Base-by-base conservation (phyloP, 345 rosid species). In the Eutrema japonicum region DNA sequence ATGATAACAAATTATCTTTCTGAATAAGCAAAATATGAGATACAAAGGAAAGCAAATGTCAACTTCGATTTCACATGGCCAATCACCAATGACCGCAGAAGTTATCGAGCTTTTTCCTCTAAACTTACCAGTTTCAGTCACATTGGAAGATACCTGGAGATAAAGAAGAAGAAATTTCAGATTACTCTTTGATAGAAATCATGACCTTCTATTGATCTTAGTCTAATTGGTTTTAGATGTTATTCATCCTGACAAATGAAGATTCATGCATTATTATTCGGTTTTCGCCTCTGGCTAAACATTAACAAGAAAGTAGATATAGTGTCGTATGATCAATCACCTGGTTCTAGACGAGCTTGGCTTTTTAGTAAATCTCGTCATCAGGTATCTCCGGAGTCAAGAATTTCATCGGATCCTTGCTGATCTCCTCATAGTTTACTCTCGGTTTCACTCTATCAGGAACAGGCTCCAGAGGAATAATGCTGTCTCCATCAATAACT, bases 351-450 rank as follows among this genome's bases (percentile, higher is more conserved):
- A 35, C 7, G 50, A 47, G 48, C 64, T 48, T 45, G 35, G 1
- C 73, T 62, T 86, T 83, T 85, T 82, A 89, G 87, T 77, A 88
- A 70, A 95, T 90, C 80, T 95, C 98, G 56, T 92, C 96, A 60
- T 92, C 96, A 10, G 99, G 99, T 41, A 95, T 80, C 80, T 90
- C 92, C 0, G 98, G 97, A 37, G 83, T 86, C 87, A 90, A 78
- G 87, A 88, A 90, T 65, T 95, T 89, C 87, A 69, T 84, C 4
- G 90, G 93, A 80, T 91, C 96, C 77, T 86, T 81, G 30, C 86
- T 77, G 35, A 90, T 82, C 71, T 86, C 86, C 60, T 82, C 84
- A 33, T 79, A 87, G 76, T 80, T 85, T 42, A 86, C 71, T 26
- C 76, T 90, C 27, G 96, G 65, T 53, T 80, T 86, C 66, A 95